Evolutionary conservation across 2,329 filamentous ascomycete species (phyloP).

Genomic region (Phaeophleospora eucalypticola): DNA sequence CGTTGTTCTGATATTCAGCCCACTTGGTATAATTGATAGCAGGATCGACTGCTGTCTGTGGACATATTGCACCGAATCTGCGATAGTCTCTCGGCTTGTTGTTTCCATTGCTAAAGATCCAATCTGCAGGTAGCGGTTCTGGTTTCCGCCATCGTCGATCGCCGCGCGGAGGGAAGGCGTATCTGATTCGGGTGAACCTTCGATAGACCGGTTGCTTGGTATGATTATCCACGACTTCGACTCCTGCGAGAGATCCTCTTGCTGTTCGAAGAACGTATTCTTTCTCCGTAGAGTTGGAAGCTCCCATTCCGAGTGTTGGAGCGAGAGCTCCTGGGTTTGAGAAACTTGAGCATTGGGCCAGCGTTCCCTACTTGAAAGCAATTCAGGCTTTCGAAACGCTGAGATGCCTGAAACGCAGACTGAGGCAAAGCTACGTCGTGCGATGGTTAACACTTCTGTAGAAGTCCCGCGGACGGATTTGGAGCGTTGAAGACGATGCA

Average conservation of each 20-base stretch:
- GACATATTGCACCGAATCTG: conserved; percentile 15
- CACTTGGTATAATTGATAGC: conserved; percentile 1
- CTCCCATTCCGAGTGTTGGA: conserved; percentile 8
- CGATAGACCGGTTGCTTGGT: conserved; percentile 14
- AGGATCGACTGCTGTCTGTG: conserved; percentile 7
- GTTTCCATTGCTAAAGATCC: conserved; percentile 19
- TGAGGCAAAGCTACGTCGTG: background rate
- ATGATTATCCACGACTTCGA: conserved; percentile 13
- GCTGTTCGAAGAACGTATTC: conserved; percentile 12
- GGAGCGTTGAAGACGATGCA: too few species aligned
- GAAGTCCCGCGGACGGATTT: too few species aligned
- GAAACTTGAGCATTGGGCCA: background rate
- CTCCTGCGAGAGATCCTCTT: conserved; percentile 14
- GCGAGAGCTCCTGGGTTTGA: conserved; percentile 1
- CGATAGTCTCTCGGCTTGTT: conserved; percentile 15
- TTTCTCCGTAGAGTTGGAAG: conserved; percentile 10
- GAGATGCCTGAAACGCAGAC: background rate
- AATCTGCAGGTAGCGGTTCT: conserved; percentile 15
- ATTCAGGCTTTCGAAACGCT: too few species aligned
- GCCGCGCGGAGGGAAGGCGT: conserved; percentile 15
- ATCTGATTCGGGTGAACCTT: conserved; percentile 15
- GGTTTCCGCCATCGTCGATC: conserved; percentile 18
- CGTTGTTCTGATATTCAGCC: conserved; percentile 2
- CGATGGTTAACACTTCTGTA: too few species aligned
- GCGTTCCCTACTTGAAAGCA: background rate